Conservation (phyloP, 1,284 basidiomycete species). For the Fomitopsis schrenkii region DNA sequence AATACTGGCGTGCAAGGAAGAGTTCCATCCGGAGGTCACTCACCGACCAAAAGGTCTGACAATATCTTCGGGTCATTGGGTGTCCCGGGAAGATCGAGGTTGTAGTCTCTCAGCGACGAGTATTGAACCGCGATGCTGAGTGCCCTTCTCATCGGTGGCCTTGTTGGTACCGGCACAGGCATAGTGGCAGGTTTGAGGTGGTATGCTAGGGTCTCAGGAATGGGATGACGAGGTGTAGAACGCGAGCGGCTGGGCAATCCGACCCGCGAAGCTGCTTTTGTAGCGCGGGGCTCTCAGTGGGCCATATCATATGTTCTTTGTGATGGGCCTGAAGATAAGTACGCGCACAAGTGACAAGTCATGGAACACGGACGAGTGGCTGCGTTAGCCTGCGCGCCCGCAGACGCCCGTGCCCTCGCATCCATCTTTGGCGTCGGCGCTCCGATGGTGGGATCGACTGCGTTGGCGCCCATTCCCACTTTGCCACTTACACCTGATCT, state of each 20-base stretch:
- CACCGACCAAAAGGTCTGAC: slow-evolving; percentile 9
- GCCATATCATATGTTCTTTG: background rate
- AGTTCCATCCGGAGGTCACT: background rate
- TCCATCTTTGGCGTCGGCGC: background rate
- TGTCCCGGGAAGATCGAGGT: slow-evolving; percentile 10
- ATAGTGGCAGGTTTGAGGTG: too few species aligned
- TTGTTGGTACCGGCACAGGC: slow-evolving; percentile 1
- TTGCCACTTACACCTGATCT: too few species aligned
- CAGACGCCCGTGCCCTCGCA: background rate
- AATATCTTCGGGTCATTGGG: slow-evolving; percentile 12
- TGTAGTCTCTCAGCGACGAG: background rate
- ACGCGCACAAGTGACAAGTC: background rate
- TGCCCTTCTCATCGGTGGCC: slow-evolving; percentile 11
- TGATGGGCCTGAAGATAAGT: background rate
- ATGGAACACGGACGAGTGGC: background rate
- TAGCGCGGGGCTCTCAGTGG: background rate
- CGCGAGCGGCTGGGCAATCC: background rate
- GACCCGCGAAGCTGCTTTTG: background rate
- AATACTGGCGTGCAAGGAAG: background rate
- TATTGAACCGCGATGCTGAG: slow-evolving; percentile 16
- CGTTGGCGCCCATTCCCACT: too few species aligned
- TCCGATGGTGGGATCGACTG: background rate
- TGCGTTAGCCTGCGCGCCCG: background rate
- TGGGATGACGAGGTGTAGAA: background rate
- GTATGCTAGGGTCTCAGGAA: background rate